These are phyloP conservation scores for Angomonas ambiguus DNA, from an alignment of 208 protist species.

Conservation along the genomic window DNA sequence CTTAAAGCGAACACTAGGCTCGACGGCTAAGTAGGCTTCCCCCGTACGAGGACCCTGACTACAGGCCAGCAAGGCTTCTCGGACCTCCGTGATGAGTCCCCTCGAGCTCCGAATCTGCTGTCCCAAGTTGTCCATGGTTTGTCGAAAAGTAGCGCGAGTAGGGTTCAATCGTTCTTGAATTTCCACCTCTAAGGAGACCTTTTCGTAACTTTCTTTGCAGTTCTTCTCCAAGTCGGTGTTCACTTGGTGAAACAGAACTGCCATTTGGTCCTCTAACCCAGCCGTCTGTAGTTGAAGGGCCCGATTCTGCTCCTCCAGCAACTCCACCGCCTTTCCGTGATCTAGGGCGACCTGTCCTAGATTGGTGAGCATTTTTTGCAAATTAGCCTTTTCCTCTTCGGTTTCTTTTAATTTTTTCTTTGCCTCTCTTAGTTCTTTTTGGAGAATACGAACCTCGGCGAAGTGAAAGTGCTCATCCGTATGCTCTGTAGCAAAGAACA, in stretches of 20 bases:
- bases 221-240: slow-evolving; percentile 73
- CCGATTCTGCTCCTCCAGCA: slow-evolving; percentile 81
- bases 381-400: slow-evolving; percentile 49
- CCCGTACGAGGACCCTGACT: slow-evolving; percentile 42
- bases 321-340: slow-evolving; percentile 74
- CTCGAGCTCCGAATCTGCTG: slow-evolving; percentile 75
- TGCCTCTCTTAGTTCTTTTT: slow-evolving; percentile 58
- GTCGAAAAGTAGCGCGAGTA: slow-evolving; percentile 71
- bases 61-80: slow-evolving; percentile 56
- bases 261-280: slow-evolving; percentile 90
- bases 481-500: slow-evolving; percentile 82
- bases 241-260: slow-evolving; percentile 85
- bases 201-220: slow-evolving; percentile 72
- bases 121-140: slow-evolving; percentile 88
- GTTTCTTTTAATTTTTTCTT: slow-evolving; percentile 50
- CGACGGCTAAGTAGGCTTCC: slow-evolving; percentile 73
- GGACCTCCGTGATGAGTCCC: slow-evolving; percentile 72
- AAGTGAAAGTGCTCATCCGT: slow-evolving; percentile 88
- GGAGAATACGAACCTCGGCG: slow-evolving; percentile 76
- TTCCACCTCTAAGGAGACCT: slow-evolving; percentile 68
- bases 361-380: slow-evolving; percentile 78
- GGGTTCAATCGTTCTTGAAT: slow-evolving; percentile 77
- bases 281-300: slow-evolving; percentile 76
- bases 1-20: slow-evolving; percentile 86
- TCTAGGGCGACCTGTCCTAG: slow-evolving; percentile 70